Conservation (phyloP, 139 green algal genomes). For the Picochlorum sp. region DNA sequence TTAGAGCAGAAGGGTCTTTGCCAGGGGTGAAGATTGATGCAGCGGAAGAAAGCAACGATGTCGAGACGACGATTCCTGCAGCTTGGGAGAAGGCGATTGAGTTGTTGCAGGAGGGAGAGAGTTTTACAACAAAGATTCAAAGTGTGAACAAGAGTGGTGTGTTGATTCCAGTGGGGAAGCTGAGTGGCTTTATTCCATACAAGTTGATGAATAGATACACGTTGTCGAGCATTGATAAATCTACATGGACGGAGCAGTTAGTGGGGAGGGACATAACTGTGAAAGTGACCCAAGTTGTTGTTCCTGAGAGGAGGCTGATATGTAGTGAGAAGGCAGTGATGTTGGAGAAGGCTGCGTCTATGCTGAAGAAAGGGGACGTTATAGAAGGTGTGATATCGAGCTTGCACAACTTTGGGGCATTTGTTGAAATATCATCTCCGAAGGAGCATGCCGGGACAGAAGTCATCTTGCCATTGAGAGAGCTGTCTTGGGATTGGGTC, state of each 20-base stretch:
- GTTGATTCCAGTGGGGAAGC: constrained; percentile 9
- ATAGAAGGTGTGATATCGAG: constrained; percentile 30
- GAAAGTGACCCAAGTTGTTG: constrained; percentile 42
- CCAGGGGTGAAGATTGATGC: not conserved
- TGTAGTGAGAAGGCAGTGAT: constrained; percentile 37
- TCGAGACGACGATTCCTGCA: constrained; percentile 2
- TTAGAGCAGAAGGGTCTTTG: not conserved
- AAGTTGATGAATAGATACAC: constrained; percentile 32
- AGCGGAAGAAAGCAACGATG: not conserved
- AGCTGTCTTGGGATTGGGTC: constrained; percentile 48
- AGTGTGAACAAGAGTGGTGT: constrained; percentile 27
- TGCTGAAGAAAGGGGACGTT: constrained; percentile 29
- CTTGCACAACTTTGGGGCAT: constrained; percentile 43
- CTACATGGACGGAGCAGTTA: constrained; percentile 5
- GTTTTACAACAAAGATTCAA: constrained; percentile 4
- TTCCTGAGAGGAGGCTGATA: constrained; percentile 26
- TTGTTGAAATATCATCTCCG: constrained; percentile 30
- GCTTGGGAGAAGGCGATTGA: constrained; percentile 11
- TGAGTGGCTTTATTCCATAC: constrained; percentile 32
- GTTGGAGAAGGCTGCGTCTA: constrained; percentile 24
- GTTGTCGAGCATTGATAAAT: constrained; percentile 5
- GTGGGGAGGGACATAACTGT: constrained; percentile 20
- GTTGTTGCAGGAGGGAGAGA: not conserved
- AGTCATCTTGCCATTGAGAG: constrained; percentile 42
- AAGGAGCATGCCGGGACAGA: constrained; percentile 25